Conservation (phyloP, 2,329 filamentous ascomycete genomes). For the Trichoderma guizhouense region DNA sequence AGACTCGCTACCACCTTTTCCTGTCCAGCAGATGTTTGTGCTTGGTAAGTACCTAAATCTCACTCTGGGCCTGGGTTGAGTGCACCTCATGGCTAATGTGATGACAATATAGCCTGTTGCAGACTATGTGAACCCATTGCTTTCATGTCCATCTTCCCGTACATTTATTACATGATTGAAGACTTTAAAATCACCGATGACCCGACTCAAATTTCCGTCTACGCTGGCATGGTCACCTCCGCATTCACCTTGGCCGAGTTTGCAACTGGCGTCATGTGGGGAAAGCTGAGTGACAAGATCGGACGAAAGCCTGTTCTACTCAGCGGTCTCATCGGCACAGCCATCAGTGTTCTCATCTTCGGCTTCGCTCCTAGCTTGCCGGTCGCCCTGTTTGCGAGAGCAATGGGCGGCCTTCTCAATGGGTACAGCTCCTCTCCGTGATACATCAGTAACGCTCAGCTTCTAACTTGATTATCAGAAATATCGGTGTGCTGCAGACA, state of each 20-base stretch:
- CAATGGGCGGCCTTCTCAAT: conserved; percentile 86
- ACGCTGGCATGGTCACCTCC: conserved; percentile 93
- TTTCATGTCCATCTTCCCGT: conserved; percentile 99
- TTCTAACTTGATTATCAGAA: conserved; percentile 47
- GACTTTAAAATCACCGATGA: conserved; percentile 83
- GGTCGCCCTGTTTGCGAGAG: conserved; percentile 80
- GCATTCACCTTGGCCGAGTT: conserved; percentile 96
- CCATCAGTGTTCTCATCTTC: conserved; percentile 87
- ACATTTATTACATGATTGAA: conserved; percentile 96
- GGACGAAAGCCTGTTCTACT: conserved; percentile 91
- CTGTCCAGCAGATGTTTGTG: conserved; percentile 49
- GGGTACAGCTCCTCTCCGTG: conserved; percentile 56
- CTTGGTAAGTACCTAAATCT: conserved; percentile 41
- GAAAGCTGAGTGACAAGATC: conserved; percentile 83
- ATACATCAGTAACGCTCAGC: background rate
- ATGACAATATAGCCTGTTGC: conserved; percentile 64
- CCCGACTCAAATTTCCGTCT: conserved; percentile 78
- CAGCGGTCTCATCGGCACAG: conserved; percentile 85
- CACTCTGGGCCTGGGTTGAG: background rate
- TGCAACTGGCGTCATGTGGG: conserved; percentile 89
- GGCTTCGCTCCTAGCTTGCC: conserved; percentile 82
- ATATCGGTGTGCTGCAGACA: conserved; percentile 92
- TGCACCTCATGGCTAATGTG: background rate
- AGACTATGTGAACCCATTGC: conserved; percentile 98
- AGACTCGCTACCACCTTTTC: conserved; percentile 33